Evolutionary conservation across 1,139 yeast genomes (phyloP).

Genomic region (Yamadazyma jaroonii): DNA sequence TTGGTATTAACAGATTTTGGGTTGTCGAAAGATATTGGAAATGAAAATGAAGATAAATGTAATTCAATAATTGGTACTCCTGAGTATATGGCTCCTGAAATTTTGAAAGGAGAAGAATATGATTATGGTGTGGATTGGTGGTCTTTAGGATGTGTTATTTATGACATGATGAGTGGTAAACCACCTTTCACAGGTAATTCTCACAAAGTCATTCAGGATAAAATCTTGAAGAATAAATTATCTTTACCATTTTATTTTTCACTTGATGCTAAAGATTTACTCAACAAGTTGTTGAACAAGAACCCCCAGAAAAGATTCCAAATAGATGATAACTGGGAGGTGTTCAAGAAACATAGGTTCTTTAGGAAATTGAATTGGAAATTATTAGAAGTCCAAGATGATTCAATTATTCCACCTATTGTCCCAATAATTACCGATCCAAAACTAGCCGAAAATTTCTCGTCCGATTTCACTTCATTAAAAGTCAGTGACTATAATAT

Average conservation of each 20-base stretch:
- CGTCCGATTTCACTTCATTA: slow-evolving; percentile 28
- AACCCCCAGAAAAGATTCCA: slow-evolving; percentile 72
- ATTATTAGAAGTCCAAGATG: slow-evolving; percentile 21
- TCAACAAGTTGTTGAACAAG: slow-evolving; percentile 67
- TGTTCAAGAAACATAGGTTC: slow-evolving; percentile 26
- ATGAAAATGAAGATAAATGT: slow-evolving; percentile 37
- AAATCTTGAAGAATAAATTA: slow-evolving; percentile 68
- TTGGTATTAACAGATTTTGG: slow-evolving; percentile 89
- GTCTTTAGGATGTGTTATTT: slow-evolving; percentile 48
- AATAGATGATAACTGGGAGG: slow-evolving; percentile 48
- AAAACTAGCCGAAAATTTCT: slow-evolving; percentile 32
- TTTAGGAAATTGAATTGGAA: slow-evolving; percentile 32
- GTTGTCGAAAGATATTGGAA: slow-evolving; percentile 65
- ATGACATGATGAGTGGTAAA: slow-evolving; percentile 85
- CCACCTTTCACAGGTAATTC: slow-evolving; percentile 93
- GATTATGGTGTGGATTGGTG: slow-evolving; percentile 37
- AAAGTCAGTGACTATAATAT: slow-evolving; percentile 21
- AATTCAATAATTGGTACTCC: slow-evolving; percentile 88
- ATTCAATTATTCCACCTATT: slow-evolving; percentile 24
- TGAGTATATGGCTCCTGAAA: slow-evolving; percentile 38
- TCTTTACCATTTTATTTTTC: slow-evolving; percentile 76
- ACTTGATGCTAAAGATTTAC: slow-evolving; percentile 75
- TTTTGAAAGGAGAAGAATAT: slow-evolving; percentile 30
- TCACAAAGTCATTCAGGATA: slow-evolving; percentile 73
- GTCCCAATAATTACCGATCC: slow-evolving; percentile 35